A percentile compares a stretch with the other conserved stretches of the same genome.
phyloP scores from a whole-genome alignment of 2,329 filamentous ascomycete genomes.

The Rhynchosporium graminicola region DNA sequence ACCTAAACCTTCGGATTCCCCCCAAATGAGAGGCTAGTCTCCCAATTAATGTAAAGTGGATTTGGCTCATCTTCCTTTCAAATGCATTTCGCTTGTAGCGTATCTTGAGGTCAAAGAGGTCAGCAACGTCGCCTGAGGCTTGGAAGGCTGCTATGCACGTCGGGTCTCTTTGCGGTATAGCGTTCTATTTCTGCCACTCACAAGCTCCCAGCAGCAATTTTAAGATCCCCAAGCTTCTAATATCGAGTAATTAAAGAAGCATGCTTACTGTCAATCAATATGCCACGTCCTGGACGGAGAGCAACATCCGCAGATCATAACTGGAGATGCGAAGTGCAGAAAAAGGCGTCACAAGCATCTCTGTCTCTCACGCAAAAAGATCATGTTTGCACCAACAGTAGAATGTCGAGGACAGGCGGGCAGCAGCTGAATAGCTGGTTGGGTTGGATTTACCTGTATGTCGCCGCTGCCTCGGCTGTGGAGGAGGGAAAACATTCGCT shows the following conservation, averaged over 20 bases:
- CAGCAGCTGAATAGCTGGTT: background rate
- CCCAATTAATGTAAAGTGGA: slow-evolving; percentile 2
- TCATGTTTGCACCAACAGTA: background rate
- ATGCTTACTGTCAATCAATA: background rate
- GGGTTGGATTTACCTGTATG: background rate
- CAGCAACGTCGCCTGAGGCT: slow-evolving; percentile 12
- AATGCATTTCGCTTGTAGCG: slow-evolving; percentile 9
- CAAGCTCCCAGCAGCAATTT: slow-evolving; percentile 4
- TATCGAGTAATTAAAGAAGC: slow-evolving; percentile 10
- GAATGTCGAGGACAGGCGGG: slow-evolving; percentile 4
- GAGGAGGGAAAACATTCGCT: slow-evolving; percentile 11
- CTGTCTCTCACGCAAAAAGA: background rate
- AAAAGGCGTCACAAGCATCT: slow-evolving; percentile 13
- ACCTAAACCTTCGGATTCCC: background rate
- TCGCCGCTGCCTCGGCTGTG: slow-evolving; percentile 14
- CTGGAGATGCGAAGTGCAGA: slow-evolving; percentile 9
- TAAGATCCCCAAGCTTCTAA: slow-evolving; percentile 9
- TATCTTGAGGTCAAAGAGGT: slow-evolving; percentile 7
- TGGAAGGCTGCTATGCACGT: slow-evolving; percentile 13
- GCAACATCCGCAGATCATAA: slow-evolving; percentile 17
- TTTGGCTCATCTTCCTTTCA: slow-evolving; percentile 1
- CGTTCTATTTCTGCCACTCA: background rate
- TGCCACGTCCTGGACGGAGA: slow-evolving; percentile 9
- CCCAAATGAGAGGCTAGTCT: slow-evolving; percentile 2
- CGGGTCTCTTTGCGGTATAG: slow-evolving; percentile 12